phyloP scores from a whole-genome alignment of 768 basidiomycete species.

The Gautieria morchelliformis region DNA sequence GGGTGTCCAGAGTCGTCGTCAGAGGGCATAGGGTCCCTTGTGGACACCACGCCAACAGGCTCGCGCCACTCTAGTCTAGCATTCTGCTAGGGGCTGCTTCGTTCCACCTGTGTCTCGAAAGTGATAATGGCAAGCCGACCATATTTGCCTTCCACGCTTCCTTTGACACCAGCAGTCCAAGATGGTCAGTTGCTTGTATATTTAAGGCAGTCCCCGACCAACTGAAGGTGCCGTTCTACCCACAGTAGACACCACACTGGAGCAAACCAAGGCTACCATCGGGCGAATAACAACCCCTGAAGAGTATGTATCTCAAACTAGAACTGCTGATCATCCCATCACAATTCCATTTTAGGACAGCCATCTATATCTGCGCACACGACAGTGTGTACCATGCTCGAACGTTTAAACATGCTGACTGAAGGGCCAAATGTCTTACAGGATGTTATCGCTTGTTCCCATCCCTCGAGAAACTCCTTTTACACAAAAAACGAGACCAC shows the following conservation, averaged over 20 bases:
- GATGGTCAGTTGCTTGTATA: conserved; percentile 33
- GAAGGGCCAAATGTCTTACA: conserved; percentile 14
- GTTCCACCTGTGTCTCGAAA: neutral
- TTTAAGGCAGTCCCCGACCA: neutral
- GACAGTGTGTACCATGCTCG: conserved; percentile 29
- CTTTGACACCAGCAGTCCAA: conserved; percentile 37
- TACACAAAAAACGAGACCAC: conserved; percentile 69
- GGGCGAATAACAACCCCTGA: conserved; percentile 56
- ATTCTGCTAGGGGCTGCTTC: neutral
- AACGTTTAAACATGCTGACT: neutral
- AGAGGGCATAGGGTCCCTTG: neutral
- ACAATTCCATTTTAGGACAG: conserved; percentile 40
- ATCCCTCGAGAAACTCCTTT: conserved; percentile 55
- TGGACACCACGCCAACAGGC: too few species aligned
- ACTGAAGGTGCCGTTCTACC: neutral
- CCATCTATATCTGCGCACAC: conserved; percentile 72
- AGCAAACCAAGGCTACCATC: conserved; percentile 42
- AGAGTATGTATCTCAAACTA: conserved; percentile 38
- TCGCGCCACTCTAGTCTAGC: too few species aligned
- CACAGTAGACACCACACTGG: conserved; percentile 42
- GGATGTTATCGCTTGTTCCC: conserved; percentile 69
- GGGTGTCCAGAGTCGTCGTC: neutral
- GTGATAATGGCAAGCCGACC: conserved; percentile 5
- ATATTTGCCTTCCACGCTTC: conserved; percentile 39
- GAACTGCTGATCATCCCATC: neutral